A percentile compares a stretch with the other conserved stretches of the same genome.
Conservation (phyloP, 139 green algal genomes). For the Coelastrella sp. region DNA sequence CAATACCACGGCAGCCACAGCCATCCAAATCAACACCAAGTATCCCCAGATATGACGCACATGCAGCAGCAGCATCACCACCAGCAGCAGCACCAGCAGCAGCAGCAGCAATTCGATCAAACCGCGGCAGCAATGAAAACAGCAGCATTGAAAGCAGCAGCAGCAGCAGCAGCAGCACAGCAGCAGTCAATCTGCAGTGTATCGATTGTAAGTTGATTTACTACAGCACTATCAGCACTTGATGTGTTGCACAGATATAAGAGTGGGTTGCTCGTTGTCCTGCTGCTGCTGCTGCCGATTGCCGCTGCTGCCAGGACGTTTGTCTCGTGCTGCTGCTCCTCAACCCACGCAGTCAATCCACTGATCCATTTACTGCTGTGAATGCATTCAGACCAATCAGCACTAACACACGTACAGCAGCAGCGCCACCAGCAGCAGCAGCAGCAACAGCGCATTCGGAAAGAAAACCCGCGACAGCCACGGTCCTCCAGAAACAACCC, state of each 20-base stretch:
- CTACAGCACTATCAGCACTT: too few relatives aligned
- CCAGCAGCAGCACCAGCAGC: slow-evolving; percentile 55
- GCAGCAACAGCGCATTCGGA: too few relatives aligned
- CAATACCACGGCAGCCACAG: too few relatives aligned
- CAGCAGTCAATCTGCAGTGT: too few relatives aligned
- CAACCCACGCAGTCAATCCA: slow-evolving; percentile 10
- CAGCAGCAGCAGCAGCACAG: background rate
- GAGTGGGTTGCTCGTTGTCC: too few relatives aligned
- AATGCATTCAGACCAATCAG: too few relatives aligned
- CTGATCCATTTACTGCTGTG: background rate
- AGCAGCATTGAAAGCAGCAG: background rate
- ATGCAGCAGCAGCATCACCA: slow-evolving; percentile 58
- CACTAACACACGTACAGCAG: background rate
- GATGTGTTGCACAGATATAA: too few relatives aligned
- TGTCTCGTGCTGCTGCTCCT: background rate
- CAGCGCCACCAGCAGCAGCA: slow-evolving; percentile 51
- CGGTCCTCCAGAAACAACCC: too few relatives aligned
- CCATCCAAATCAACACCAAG: too few relatives aligned
- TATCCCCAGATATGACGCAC: background rate
- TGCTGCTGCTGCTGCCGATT: slow-evolving; percentile 26
- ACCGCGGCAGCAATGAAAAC: background rate
- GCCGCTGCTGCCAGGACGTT: slow-evolving; percentile 25
- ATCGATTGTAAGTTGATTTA: too few relatives aligned
- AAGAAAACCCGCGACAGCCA: too few relatives aligned
- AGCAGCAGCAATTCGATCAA: background rate